Base-by-base conservation (phyloP, 257 asterid genomes). In the Solanum ossicruentum region DNA sequence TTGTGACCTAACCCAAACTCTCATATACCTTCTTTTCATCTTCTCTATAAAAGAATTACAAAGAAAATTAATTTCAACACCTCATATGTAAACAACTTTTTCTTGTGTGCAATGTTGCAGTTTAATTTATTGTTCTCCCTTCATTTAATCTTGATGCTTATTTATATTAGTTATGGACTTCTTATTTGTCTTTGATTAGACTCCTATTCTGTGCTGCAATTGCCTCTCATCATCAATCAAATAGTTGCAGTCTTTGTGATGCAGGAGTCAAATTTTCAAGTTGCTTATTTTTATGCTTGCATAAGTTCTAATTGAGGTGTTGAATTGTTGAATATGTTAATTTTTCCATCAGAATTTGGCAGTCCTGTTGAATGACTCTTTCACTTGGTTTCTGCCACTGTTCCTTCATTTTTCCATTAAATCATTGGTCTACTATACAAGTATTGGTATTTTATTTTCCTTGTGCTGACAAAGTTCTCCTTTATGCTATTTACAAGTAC, bases 401-500 rank as follows among this genome's bases (percentile, higher is more conserved):
- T 52, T 28, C 65, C 82, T 78, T 78, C 41, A 78, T 52, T 78
- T 78, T 78, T 9, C 49, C 49, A 26, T 52, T 26, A 78, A 51
- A 77, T 77, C 15, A 77, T 52, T 77, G 65, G 26, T 26, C 63
- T 52, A 26, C 47, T 16, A 52, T 77, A 63, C 10, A 52, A 26
- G 45, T 49, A 13, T 23, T 75, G 69, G 82, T 47, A 80, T 85
- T 85, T 69, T 80, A 20, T 51, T 26, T 75, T 39, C 83, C 79
- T 45, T 78, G 82, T 85, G 83, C 84, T 86, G 88, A 84, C 43
- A 82, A 66, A 18, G 15, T 86, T 86, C 84, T 86, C 84, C 87
- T 88, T 84, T 52, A 78, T 78, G 82, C 65, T 78, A 78, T 78
- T 78, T 58, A 41, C 82, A 84, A 96, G 99, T 91, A 73, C 84